phyloP scores from a whole-genome alignment of 2,329 filamentous ascomycete genomes.

The Ascochyta koolunga region DNA sequence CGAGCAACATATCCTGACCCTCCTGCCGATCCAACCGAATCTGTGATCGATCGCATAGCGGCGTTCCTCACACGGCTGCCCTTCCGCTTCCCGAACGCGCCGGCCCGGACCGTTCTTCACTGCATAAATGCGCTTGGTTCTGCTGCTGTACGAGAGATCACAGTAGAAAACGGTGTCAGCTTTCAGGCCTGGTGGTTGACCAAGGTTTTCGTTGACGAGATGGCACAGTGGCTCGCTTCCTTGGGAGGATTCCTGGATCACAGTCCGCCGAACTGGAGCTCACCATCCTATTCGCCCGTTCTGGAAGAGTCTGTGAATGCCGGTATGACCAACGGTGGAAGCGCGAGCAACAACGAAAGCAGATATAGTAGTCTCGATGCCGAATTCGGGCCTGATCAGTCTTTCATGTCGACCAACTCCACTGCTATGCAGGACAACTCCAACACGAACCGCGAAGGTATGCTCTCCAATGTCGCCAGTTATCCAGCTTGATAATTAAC shows the following conservation, averaged over 20 bases:
- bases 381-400: conserved; percentile 43
- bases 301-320: conserved; percentile 39
- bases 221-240: conserved; percentile 87
- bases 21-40: conserved; percentile 38
- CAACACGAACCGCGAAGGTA: conserved; percentile 38
- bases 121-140: conserved; percentile 78
- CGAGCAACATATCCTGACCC: conserved; percentile 33
- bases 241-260: conserved; percentile 83
- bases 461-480: conserved; percentile 23
- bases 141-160: conserved; percentile 80
- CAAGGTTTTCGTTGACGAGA: conserved; percentile 94
- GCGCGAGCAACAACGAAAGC: conserved; percentile 47
- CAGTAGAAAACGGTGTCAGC: conserved; percentile 76
- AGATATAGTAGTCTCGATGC: conserved; percentile 48
- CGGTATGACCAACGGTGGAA: conserved; percentile 41
- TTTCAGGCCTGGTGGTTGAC: conserved; percentile 95
- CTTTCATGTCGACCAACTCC: conserved; percentile 40
- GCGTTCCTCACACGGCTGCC: conserved; percentile 73
- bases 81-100: conserved; percentile 73
- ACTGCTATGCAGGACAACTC: conserved; percentile 31
- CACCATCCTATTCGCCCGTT: conserved; percentile 36
- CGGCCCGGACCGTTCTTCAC: conserved; percentile 74
- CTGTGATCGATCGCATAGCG: conserved; percentile 80
- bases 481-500: conserved; percentile 36
- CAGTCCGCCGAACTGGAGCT: conserved; percentile 38